phyloP scores from a whole-genome alignment of 495 filamentous ascomycete genomes.

The Penicillium longicatenatum region DNA sequence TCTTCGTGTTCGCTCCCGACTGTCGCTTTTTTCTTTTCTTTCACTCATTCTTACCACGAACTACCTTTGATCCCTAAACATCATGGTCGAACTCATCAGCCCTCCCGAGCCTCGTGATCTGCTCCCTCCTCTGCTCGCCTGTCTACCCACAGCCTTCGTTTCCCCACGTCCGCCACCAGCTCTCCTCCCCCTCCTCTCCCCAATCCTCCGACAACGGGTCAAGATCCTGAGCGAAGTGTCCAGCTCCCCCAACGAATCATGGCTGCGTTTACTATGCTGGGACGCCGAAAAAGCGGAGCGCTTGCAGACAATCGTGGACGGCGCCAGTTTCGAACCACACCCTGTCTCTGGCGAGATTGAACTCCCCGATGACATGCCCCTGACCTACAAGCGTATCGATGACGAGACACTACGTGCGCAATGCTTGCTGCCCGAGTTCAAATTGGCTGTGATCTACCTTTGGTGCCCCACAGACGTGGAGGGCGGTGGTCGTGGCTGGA shows the following conservation, averaged over 20 bases:
- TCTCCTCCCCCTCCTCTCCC: slow-evolving; percentile 80
- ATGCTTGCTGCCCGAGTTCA: slow-evolving; percentile 56
- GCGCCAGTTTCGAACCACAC: slow-evolving; percentile 77
- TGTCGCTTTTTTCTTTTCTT: slow-evolving; percentile 4
- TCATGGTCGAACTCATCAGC: slow-evolving; percentile 57
- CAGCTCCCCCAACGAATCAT: slow-evolving; percentile 67
- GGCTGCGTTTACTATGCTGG: slow-evolving; percentile 91
- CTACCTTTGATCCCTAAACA: slow-evolving; percentile 8
- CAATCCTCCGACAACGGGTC: slow-evolving; percentile 87
- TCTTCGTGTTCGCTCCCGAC: not conserved
- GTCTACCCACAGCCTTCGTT: slow-evolving; percentile 80
- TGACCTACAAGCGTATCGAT: slow-evolving; percentile 73
- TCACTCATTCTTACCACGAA: not conserved
- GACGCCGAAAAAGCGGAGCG: slow-evolving; percentile 65
- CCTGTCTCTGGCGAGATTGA: slow-evolving; percentile 93
- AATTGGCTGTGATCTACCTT: slow-evolving; percentile 59
- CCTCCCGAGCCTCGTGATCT: slow-evolving; percentile 65
- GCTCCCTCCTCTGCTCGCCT: slow-evolving; percentile 77
- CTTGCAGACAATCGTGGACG: slow-evolving; percentile 65
- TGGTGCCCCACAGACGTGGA: slow-evolving; percentile 71
- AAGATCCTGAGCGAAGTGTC: slow-evolving; percentile 64
- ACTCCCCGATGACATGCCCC: slow-evolving; percentile 61
- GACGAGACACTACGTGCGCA: slow-evolving; percentile 81
- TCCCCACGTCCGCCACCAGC: slow-evolving; percentile 76
- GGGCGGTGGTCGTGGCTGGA: slow-evolving; percentile 74